Evolutionary conservation across 179 eudicot species (phyloP).

Genomic region (Beta lomatogona): DNA sequence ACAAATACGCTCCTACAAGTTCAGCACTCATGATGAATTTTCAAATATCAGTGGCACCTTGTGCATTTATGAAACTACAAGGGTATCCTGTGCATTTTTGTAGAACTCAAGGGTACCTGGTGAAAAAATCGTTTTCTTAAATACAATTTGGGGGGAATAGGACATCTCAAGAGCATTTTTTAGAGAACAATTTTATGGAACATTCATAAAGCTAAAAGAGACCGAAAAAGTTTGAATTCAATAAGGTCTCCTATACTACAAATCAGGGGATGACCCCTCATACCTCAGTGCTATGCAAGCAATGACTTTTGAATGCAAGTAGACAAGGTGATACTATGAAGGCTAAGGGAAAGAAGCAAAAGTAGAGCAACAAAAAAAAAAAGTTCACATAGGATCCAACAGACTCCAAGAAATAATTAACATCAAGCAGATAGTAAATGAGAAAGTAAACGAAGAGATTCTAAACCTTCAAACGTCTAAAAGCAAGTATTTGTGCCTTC

Average conservation of each 20-base stretch:
- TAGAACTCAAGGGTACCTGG: too few species aligned
- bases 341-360: neutral
- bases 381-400: conserved; percentile 5
- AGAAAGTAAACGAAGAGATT: neutral
- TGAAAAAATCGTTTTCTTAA: too few species aligned
- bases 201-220: neutral
- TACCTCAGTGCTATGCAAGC: neutral
- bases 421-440: neutral
- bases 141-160: neutral
- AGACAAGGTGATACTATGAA: neutral
- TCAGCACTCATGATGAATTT: neutral
- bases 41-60: too few species aligned
- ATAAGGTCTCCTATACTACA: neutral
- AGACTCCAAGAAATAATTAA: conserved; percentile 14
- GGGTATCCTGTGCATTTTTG: too few species aligned
- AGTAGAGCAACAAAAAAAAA: neutral
- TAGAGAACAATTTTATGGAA: neutral
- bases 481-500: conserved; percentile 97
- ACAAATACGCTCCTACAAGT: neutral
- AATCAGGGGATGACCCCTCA: neutral
- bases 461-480: conserved; percentile 88
- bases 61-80: too few species aligned
- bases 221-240: neutral
- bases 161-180: neutral
- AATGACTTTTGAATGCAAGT: neutral